Percentiles rank a stretch among this genome's conserved stretches.
phyloP scores from a whole-genome alignment of 139 green algal genomes.

The Ettlia oleoabundans region DNA sequence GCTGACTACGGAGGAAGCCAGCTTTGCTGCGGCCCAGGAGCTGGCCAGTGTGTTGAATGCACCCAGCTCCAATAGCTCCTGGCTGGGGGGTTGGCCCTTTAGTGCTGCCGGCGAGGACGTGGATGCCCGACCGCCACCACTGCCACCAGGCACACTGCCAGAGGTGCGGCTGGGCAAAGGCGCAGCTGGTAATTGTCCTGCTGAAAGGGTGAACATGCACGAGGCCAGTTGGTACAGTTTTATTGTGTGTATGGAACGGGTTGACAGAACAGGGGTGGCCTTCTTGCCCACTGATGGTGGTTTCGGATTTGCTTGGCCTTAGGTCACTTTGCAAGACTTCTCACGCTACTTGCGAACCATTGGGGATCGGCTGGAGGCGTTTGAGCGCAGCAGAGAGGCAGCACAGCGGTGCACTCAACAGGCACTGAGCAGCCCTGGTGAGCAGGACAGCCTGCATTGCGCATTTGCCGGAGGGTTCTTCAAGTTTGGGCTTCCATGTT shows the following conservation, averaged over 20 bases:
- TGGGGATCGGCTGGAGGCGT: slow-evolving; percentile 31
- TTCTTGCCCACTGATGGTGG: too few species aligned
- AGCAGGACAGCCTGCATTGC: too few species aligned
- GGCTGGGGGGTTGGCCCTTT: slow-evolving; percentile 29
- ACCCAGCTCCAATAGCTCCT: neutral
- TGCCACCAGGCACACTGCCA: slow-evolving; percentile 48
- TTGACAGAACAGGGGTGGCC: too few species aligned
- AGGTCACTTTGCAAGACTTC: slow-evolving; percentile 45
- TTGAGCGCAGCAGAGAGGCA: slow-evolving; percentile 29
- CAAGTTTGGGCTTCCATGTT: too few species aligned
- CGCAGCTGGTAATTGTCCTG: neutral
- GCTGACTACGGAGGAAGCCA: slow-evolving; percentile 13
- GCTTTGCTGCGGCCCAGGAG: slow-evolving; percentile 20
- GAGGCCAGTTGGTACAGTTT: too few species aligned
- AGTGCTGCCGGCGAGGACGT: neutral
- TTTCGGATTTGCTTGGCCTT: too few species aligned
- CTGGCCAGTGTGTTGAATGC: slow-evolving; percentile 24
- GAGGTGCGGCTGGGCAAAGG: slow-evolving; percentile 33
- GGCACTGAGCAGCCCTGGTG: slow-evolving; percentile 9
- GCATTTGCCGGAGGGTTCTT: too few species aligned
- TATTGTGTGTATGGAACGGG: too few species aligned
- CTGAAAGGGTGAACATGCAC: neutral
- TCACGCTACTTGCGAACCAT: slow-evolving; percentile 38
- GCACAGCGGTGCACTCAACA: neutral
- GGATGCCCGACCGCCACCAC: slow-evolving; percentile 31